These are phyloP conservation scores for Setaria viridis DNA, from an alignment of 202 grass and related monocot species.

Conservation along the genomic window DNA sequence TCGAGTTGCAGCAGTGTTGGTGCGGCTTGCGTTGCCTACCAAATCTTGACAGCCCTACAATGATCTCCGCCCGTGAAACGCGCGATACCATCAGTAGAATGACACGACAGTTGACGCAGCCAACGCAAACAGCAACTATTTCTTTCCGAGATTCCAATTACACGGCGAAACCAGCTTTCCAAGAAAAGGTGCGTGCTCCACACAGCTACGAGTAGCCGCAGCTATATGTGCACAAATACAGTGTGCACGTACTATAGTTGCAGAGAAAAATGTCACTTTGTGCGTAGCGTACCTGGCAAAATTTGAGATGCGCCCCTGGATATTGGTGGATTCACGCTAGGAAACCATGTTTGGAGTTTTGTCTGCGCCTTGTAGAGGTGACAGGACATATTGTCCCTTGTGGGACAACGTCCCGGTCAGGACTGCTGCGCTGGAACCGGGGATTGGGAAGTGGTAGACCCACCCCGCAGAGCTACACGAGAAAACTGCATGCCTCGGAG, in stretches of 20 bases:
- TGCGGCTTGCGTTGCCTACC: slow-evolving; percentile 19
- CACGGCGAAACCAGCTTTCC: neutral
- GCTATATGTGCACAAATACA: neutral
- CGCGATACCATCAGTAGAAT: slow-evolving; percentile 21
- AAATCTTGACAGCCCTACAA: neutral
- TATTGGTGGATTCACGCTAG: neutral
- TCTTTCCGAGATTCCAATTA: neutral
- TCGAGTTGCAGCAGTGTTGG: neutral
- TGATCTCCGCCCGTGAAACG: slow-evolving; percentile 31
- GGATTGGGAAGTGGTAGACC: neutral
- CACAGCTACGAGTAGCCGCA: no score
- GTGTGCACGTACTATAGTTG: neutral
- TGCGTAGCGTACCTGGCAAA: neutral
- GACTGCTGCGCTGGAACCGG: slow-evolving; percentile 36
- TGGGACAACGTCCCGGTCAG: slow-evolving; percentile 51
- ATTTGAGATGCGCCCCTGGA: neutral
- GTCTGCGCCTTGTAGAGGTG: slow-evolving; percentile 10
- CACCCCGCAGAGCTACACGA: neutral
- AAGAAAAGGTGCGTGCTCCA: neutral
- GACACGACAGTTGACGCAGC: neutral
- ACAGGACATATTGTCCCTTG: slow-evolving; percentile 39
- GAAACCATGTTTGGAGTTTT: neutral
- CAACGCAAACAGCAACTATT: neutral
- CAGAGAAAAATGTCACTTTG: neutral
- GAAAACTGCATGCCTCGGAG: neutral